Percentiles rank a stretch among this genome's conserved stretches.
These are phyloP conservation scores for Xylaria sp. DNA, from an alignment of 2,329 filamentous ascomycete species.

Conservation along the genomic window DNA sequence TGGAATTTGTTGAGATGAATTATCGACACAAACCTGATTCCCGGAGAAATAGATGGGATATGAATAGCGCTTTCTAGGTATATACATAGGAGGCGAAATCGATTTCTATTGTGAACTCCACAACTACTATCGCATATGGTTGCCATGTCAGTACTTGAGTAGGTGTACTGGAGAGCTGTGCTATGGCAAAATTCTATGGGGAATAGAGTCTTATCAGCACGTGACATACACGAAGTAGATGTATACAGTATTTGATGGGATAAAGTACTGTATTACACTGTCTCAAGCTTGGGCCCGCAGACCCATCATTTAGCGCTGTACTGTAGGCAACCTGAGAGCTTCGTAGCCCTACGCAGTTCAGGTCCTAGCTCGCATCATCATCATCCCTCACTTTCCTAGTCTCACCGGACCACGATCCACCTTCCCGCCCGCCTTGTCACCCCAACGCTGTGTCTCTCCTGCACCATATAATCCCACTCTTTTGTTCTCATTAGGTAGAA, in stretches of 20 bases:
- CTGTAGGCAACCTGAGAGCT: constrained; percentile 40
- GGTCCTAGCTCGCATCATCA: constrained; percentile 37
- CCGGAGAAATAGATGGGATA: no score
- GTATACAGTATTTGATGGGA: no score
- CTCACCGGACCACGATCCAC: constrained; percentile 16
- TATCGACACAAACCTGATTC: no score
- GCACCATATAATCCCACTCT: not conserved
- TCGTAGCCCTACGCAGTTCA: constrained; percentile 38
- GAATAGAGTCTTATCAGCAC: not conserved
- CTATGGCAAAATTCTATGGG: no score
- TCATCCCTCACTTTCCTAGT: constrained; percentile 23
- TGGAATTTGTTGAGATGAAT: no score
- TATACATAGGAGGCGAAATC: not conserved
- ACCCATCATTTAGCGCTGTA: constrained; percentile 19
- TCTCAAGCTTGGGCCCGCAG: constrained; percentile 18
- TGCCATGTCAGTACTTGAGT: not conserved
- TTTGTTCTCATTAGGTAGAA: not conserved
- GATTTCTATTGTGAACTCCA: not conserved
- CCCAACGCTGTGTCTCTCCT: not conserved
- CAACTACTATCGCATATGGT: not conserved
- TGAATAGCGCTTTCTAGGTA: not conserved
- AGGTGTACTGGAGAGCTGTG: not conserved
- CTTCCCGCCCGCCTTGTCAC: not conserved
- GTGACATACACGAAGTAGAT: not conserved
- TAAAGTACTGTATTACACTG: not conserved